Conservation (phyloP, 2,329 filamentous ascomycete species). For the Botrytis fabae region DNA sequence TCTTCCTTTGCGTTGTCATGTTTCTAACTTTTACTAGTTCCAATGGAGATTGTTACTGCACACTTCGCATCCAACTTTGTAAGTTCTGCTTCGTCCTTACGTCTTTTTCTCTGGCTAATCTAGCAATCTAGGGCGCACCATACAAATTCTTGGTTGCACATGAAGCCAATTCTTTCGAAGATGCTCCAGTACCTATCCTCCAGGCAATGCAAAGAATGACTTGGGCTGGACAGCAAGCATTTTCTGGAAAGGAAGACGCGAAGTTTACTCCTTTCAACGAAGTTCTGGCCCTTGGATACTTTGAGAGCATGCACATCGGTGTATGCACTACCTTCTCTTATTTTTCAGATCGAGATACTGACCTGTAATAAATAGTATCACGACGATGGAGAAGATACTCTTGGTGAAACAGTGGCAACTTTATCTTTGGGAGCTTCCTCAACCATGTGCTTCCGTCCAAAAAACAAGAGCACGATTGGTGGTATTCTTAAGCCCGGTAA, state of each 20-base stretch:
- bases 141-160: slow-evolving; percentile 66
- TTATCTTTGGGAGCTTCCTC: slow-evolving; percentile 52
- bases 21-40: slow-evolving; percentile 34
- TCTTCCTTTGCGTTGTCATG: slow-evolving; percentile 23
- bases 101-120: slow-evolving; percentile 13
- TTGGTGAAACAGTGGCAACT: slow-evolving; percentile 63
- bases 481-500: not conserved
- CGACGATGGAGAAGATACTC: slow-evolving; percentile 63
- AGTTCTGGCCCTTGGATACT: slow-evolving; percentile 59
- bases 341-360: slow-evolving; percentile 9
- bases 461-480: slow-evolving; percentile 43
- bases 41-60: slow-evolving; percentile 52
- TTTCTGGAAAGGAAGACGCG: not conserved
- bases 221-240: slow-evolving; percentile 49
- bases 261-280: slow-evolving; percentile 55
- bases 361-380: slow-evolving; percentile 51
- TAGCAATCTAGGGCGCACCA: slow-evolving; percentile 52
- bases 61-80: slow-evolving; percentile 52
- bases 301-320: slow-evolving; percentile 58
- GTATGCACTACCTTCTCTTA: slow-evolving; percentile 42
- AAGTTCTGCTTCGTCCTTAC: slow-evolving; percentile 30
- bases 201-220: slow-evolving; percentile 53
- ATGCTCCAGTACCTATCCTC: slow-evolving; percentile 51
- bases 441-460: slow-evolving; percentile 59
- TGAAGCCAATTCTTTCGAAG: slow-evolving; percentile 50